Evolutionary conservation across 1,284 basidiomycete genomes (phyloP).

Genomic region (Trichosporon coremiiforme): DNA sequence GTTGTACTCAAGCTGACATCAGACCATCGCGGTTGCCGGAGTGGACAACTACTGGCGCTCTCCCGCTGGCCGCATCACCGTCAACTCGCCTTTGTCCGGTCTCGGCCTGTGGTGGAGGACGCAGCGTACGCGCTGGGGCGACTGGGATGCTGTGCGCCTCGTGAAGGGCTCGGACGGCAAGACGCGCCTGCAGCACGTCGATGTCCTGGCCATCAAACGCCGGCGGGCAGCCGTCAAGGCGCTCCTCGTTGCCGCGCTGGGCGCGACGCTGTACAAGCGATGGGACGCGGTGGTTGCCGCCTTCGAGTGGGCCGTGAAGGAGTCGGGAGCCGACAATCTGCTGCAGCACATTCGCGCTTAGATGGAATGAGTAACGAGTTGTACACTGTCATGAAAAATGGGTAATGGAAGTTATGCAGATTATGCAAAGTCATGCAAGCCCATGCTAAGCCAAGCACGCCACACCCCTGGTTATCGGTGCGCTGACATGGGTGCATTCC

Average conservation of each 20-base stretch:
- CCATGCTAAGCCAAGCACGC: too few relatives aligned
- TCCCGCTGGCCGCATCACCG: slow-evolving; percentile 8
- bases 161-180: slow-evolving; percentile 6
- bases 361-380: background rate
- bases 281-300: background rate
- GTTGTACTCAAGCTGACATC: background rate
- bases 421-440: too few relatives aligned
- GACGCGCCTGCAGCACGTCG: slow-evolving; percentile 8
- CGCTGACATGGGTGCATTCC: background rate
- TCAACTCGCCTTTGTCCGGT: slow-evolving; percentile 19
- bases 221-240: slow-evolving; percentile 10
- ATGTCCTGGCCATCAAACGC: slow-evolving; percentile 19
- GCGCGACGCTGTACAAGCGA: background rate
- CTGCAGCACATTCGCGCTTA: background rate
- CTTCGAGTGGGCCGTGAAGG: background rate
- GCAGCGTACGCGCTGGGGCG: slow-evolving; percentile 19
- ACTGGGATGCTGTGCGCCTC: slow-evolving; percentile 26
- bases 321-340: background rate
- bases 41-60: slow-evolving; percentile 21
- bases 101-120: slow-evolving; percentile 21
- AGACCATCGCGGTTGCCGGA: slow-evolving; percentile 3
- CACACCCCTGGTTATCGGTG: background rate
- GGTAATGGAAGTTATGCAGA: background rate
- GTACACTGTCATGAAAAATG: background rate
- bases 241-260: background rate